Base-by-base conservation (phyloP, 192 early-diverging fungal genomes). In the Umbelopsis vinacea region DNA sequence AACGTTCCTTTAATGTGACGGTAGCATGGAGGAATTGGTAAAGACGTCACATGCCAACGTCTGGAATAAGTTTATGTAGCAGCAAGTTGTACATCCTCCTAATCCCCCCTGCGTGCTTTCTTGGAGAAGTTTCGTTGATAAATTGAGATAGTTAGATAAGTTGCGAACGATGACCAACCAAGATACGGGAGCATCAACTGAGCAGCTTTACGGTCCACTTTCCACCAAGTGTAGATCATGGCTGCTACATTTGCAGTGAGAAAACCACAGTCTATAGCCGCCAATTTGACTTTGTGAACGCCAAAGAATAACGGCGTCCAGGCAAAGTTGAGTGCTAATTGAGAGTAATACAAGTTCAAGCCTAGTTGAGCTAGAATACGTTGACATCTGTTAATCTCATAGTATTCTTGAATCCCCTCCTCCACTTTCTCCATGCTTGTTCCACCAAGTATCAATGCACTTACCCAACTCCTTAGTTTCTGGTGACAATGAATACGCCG, bases 221-320 rank as follows among this genome's bases (percentile, higher is more conserved):
- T 63, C 29, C 57, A 63, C 57, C 57, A 63, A 6, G 26, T 35
- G 33, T 15, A 29, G 4, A 63, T 63, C 57, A 63, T 63, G 12
- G 57, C 33, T 35, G 57, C 57, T 3, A 63, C 17, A 63, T 63
- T 37, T 14, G 33, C 33, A 2, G 57, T 35, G 15, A 63, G 19
- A 7, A 63, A 29, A 14, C 3, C 33, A 63, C 57, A 63, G 14
- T 63, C 57, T 35, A 63, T 0, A 17, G 57, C 57, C 4, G 57
- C 57, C 29, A 35, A 19, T 37, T 57, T 63, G 29, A 37, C 57
- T 26, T 63, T 63, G 33, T 63, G 57, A 22, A 63, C 12, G 0
- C 57, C 57, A 63, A 63, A 63, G 57, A 63, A 63, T 14, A 63
- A 63, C 0, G 57, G 33, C 14, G 33, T 63, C 57, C 57, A 63